Evolutionary conservation across 352 stramenopile genomes (phyloP).

Genomic region (Phytopythium kandeliae): DNA sequence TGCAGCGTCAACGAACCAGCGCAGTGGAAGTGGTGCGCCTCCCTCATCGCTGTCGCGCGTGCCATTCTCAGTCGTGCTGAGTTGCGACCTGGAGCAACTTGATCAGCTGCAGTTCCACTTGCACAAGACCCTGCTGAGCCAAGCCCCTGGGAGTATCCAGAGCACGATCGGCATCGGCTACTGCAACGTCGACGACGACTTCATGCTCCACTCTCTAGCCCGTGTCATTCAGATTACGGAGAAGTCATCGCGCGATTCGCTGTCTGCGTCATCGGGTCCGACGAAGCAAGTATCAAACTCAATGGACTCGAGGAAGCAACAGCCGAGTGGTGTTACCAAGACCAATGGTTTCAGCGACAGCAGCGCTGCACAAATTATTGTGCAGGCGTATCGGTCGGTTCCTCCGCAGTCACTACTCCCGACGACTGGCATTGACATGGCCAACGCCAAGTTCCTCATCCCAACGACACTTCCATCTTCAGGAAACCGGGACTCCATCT

Average conservation of each 20-base stretch:
- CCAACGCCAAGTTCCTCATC: conserved; percentile 70
- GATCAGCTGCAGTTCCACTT: conserved; percentile 66
- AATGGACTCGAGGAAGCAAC: background rate
- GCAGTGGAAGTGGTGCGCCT: background rate
- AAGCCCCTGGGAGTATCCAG: conserved; percentile 35
- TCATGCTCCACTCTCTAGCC: conserved; percentile 26
- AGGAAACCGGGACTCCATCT: conserved; percentile 8
- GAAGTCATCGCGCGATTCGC: conserved; percentile 34
- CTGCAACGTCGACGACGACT: conserved; percentile 48
- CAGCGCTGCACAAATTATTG: conserved; percentile 39
- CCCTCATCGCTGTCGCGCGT: conserved; percentile 25
- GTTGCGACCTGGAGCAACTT: conserved; percentile 41
- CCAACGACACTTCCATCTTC: conserved; percentile 43
- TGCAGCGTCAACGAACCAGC: background rate
- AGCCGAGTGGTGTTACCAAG: background rate
- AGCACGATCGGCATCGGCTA: conserved; percentile 43
- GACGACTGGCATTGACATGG: conserved; percentile 66
- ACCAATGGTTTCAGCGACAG: conserved; percentile 17
- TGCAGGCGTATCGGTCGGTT: conserved; percentile 48
- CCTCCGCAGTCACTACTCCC: conserved; percentile 41
- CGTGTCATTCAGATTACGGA: conserved; percentile 45
- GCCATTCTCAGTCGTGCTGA: conserved; percentile 56
- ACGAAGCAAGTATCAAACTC: conserved; percentile 7
- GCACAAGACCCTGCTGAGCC: conserved; percentile 42
- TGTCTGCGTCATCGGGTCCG: conserved; percentile 6